These are phyloP conservation scores for Candida tropicalis DNA, from an alignment of 1,139 yeast genomes.

Conservation along the genomic window DNA sequence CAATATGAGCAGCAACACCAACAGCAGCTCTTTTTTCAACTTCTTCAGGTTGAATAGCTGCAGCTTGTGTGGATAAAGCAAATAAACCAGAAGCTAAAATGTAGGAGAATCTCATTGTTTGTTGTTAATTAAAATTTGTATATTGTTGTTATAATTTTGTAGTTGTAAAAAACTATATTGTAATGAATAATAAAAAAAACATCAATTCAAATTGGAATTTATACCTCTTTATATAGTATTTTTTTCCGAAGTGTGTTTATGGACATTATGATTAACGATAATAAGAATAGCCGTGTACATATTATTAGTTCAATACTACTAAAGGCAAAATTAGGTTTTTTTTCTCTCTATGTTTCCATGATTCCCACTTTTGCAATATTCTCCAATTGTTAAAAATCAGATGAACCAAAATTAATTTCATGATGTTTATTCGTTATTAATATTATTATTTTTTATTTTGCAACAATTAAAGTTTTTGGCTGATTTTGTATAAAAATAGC, in stretches of 20 bases:
- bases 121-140: background rate
- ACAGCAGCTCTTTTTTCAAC: slow-evolving; percentile 6
- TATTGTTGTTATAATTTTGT: background rate
- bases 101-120: slow-evolving; percentile 6
- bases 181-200: background rate
- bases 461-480: slow-evolving; percentile 1
- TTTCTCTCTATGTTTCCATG: too few species aligned
- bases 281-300: too few species aligned
- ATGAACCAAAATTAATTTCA: too few species aligned
- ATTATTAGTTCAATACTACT: too few species aligned
- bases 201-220: background rate
- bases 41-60: slow-evolving; percentile 5
- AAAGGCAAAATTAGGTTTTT: too few species aligned
- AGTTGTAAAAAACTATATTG: too few species aligned
- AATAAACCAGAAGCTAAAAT: slow-evolving; percentile 3
- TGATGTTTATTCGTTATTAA: too few species aligned
- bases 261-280: too few species aligned
- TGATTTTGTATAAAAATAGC: background rate
- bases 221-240: too few species aligned
- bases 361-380: too few species aligned
- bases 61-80: slow-evolving; percentile 9
- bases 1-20: slow-evolving; percentile 3
- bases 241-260: too few species aligned
- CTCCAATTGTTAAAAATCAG: too few species aligned
- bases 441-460: background rate